Conservation (phyloP, 2,329 filamentous ascomycete genomes). For the Aureobasidium mangrovei region DNA sequence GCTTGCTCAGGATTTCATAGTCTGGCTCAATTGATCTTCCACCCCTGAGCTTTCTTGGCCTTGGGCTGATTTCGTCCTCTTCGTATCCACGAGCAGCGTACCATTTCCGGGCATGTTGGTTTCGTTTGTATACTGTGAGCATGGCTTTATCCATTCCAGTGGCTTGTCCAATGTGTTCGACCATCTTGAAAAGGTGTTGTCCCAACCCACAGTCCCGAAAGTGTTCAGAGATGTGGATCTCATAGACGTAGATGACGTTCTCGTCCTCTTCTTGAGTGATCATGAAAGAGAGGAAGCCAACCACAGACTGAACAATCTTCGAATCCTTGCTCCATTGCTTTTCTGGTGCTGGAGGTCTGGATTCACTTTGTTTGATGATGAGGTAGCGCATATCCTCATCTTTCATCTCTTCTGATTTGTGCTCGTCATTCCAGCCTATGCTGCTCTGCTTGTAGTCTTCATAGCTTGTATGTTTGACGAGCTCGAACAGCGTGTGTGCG, state of each 20-base stretch:
- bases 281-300: constrained; percentile 55
- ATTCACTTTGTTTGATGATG: constrained; percentile 39
- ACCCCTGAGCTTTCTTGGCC: constrained; percentile 39
- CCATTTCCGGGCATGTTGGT: constrained; percentile 48
- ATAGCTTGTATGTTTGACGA: constrained; percentile 56
- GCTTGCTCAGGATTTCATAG: constrained; percentile 47
- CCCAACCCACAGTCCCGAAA: constrained; percentile 50
- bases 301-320: constrained; percentile 7
- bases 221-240: constrained; percentile 57
- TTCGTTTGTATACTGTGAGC: constrained; percentile 63
- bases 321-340: not conserved
- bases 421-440: constrained; percentile 52
- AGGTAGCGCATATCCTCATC: constrained; percentile 60
- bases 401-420: constrained; percentile 60
- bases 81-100: constrained; percentile 53
- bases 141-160: constrained; percentile 57
- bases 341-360: not conserved
- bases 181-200: constrained; percentile 48
- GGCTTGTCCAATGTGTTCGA: constrained; percentile 45
- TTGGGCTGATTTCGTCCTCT: constrained; percentile 45
- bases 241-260: constrained; percentile 68
- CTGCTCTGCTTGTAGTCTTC: constrained; percentile 55
- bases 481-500: constrained; percentile 27
- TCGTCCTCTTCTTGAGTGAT: constrained; percentile 58
- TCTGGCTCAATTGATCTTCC: constrained; percentile 41